Base-by-base conservation (phyloP, 2,329 filamentous ascomycete species). In the Talaromyces amestolkiae region DNA sequence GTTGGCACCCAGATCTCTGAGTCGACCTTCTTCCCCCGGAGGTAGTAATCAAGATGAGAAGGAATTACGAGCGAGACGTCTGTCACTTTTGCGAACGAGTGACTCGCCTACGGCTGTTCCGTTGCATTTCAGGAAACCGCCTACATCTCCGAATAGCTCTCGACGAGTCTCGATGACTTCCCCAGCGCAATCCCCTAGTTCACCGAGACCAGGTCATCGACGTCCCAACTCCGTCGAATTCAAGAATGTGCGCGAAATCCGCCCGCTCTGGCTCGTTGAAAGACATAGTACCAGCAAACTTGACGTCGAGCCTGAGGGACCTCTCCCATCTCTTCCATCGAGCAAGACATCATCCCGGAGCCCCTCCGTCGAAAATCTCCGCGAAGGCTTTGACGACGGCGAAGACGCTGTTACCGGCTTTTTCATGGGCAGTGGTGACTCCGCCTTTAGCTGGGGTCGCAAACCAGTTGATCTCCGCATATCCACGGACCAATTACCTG, bases 201-300 rank as follows among this genome's bases (percentile, higher is more conserved):
- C 82, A 8, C 82, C 82, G 31, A 76, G 74, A n/a, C 73, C 75
- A 13, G 78, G 81, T 37, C 81, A 83, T 67, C 75, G 76, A 54
- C 81, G 84, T 41, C 77, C 80, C 0, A 79, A 77, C 61, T 86
- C 84, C 0, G 78, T 79, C 4, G 83, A 86, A 67, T 86, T 86
- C 72, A 82, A 79, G 66, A 78, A 77, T 41, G 80, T 77, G 19
- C 85, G 85, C 63, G 92, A 95, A 73, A 89, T 93, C 72, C 89
- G 91, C 70, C 93, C 93, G 0, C 80, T 97, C 9, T 94, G 91
- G 77, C 87, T 97, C 24, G 86, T 96, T 7, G 91, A 96, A 75
- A 87, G 83, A 35, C 86, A 83, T 69, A 78, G 80, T 22, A 68
- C 74, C 10, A 72, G 69, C 19, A 83, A 84, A 70, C 72, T 75